These are phyloP conservation scores for Chaetomium fimeti DNA, from an alignment of 495 filamentous ascomycete species.

Conservation along the genomic window DNA sequence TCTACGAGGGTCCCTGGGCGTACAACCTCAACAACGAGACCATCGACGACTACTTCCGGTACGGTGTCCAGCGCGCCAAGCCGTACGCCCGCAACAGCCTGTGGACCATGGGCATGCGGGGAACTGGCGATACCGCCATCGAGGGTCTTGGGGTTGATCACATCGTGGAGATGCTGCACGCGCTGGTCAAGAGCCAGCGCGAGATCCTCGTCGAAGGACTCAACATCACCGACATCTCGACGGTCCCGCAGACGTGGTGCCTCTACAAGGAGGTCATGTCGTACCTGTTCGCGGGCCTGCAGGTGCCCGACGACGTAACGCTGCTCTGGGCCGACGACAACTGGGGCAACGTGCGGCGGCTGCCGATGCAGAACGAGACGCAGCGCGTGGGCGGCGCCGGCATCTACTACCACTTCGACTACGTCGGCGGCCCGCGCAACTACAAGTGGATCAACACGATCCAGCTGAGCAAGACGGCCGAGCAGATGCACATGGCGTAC, in stretches of 20 bases:
- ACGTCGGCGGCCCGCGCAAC: conserved; percentile 61
- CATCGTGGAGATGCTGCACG: conserved; percentile 57
- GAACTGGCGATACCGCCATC: conserved; percentile 63
- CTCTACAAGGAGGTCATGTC: conserved; percentile 70
- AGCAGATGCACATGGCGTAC: conserved; percentile 64
- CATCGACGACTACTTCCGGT: conserved; percentile 64
- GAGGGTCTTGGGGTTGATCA: conserved; percentile 54
- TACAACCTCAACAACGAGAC: conserved; percentile 65
- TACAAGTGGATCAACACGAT: conserved; percentile 76
- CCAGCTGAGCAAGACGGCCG: conserved; percentile 61
- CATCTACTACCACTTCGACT: conserved; percentile 79
- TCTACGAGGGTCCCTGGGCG: conserved; percentile 61
- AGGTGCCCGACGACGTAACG: conserved; percentile 70
- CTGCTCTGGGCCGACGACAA: conserved; percentile 77
- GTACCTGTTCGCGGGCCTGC: conserved; percentile 63
- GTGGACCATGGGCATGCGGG: conserved; percentile 73
- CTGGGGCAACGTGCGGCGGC: conserved; percentile 65
- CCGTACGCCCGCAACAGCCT: conserved; percentile 60
- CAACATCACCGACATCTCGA: conserved; percentile 48
- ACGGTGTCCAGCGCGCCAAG: conserved; percentile 63
- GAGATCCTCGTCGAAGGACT: conserved; percentile 56
- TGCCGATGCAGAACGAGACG: conserved; percentile 63
- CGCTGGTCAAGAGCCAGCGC: conserved; percentile 59
- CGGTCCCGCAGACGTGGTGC: conserved; percentile 70
- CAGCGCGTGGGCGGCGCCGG: conserved; percentile 63